These are phyloP conservation scores for Mortierella sp. DNA, from an alignment of 371 early-diverging fungal genomes.

Conservation along the genomic window DNA sequence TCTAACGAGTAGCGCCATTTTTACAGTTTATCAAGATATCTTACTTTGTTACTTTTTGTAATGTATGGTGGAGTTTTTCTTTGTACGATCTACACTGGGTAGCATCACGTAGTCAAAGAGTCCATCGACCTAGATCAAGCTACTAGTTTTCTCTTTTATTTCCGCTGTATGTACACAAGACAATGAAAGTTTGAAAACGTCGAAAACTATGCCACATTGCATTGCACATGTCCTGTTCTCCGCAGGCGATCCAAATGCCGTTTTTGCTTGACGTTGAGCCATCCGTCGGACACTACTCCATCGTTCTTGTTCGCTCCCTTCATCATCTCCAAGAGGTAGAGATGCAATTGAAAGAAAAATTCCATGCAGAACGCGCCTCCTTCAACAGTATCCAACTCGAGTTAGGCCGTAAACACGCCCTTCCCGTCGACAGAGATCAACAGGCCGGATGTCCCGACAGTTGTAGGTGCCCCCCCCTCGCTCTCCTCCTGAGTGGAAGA, in stretches of 20 bases:
- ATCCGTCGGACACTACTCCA: not conserved
- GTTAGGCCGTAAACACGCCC: conserved; percentile 2
- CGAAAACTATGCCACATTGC: not conserved
- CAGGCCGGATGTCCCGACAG: conserved; percentile 18
- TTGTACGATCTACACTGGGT: not conserved
- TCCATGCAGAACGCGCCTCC: not conserved
- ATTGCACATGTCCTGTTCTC: not conserved
- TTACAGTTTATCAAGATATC: too few species aligned
- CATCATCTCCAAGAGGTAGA: not conserved
- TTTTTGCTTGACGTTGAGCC: not conserved
- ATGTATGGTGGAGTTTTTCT: not conserved
- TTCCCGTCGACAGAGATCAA: conserved; percentile 43
- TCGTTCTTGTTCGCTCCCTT: not conserved
- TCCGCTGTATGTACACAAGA: conserved; percentile 9
- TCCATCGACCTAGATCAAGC: too few species aligned
- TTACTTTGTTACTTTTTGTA: too few species aligned
- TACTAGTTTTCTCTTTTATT: not conserved
- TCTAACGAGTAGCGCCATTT: not conserved
- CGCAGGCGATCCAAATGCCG: not conserved
- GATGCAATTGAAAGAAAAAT: not conserved
- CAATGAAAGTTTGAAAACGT: conserved; percentile 8
- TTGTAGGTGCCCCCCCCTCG: not conserved
- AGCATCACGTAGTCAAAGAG: too few species aligned
- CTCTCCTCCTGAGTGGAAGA: not conserved
- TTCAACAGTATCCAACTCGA: not conserved